A percentile compares a stretch with the other conserved stretches of the same genome.
Evolutionary conservation across 441 rosid genomes (phyloP).

Genomic region (Erysimum cheiri): DNA sequence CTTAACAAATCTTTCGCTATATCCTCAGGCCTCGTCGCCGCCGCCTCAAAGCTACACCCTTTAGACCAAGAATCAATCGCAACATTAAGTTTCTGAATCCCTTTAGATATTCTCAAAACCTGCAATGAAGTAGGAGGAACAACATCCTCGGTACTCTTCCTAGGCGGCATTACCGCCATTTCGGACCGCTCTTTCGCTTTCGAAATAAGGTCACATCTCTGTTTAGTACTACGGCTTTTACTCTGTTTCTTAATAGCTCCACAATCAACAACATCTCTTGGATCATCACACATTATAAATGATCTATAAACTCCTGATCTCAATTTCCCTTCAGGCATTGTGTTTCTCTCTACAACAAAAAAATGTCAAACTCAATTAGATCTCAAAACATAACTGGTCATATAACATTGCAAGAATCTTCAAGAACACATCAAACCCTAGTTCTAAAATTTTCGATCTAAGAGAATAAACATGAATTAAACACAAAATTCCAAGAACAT

Average conservation of each 20-base stretch:
- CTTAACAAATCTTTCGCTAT: constrained; percentile 74
- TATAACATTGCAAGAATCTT: not conserved
- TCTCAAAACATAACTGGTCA: constrained; percentile 5
- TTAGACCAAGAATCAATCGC: constrained; percentile 72
- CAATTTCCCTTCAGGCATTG: constrained; percentile 69
- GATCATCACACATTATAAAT: constrained; percentile 86
- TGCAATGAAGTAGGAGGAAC: constrained; percentile 57
- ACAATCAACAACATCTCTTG: constrained; percentile 85
- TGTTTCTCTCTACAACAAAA: constrained; percentile 41
- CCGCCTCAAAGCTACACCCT: constrained; percentile 49
- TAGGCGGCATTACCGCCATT: not conserved
- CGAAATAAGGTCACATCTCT: constrained; percentile 29
- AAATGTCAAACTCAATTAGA: constrained; percentile 37
- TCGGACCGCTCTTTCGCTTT: constrained; percentile 49
- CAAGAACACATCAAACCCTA: constrained; percentile 18
- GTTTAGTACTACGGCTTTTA: constrained; percentile 40
- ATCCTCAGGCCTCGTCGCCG: constrained; percentile 48
- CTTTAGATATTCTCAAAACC: constrained; percentile 76
- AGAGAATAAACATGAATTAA: not conserved
- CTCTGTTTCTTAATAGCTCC: constrained; percentile 73
- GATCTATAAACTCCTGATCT: constrained; percentile 75
- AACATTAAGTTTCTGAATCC: constrained; percentile 80
- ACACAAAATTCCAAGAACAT: constrained; percentile 4
- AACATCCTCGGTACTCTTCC: constrained; percentile 39
- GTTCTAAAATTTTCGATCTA: constrained; percentile 25